Evolutionary conservation across 2,329 filamentous ascomycete species (phyloP).

Genomic region (Fusarium clavum): DNA sequence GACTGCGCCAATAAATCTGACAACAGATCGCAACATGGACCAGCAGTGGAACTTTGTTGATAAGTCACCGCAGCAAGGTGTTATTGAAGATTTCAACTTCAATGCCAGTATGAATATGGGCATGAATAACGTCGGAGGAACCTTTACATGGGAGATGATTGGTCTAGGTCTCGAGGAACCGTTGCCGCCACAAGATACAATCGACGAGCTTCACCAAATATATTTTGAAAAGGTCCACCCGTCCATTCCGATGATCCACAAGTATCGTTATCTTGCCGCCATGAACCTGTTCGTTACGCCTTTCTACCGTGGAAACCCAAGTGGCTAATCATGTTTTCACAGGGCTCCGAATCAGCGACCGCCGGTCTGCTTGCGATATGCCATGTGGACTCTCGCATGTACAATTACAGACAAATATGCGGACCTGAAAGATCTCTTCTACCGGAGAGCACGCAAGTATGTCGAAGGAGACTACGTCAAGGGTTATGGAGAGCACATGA

Average conservation of each 20-base stretch:
- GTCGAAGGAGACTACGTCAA: constrained; percentile 90
- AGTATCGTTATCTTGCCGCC: constrained; percentile 84
- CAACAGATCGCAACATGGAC: constrained; percentile 60
- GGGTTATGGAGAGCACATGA: constrained; percentile 89
- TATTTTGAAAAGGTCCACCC: constrained; percentile 94
- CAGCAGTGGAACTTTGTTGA: constrained; percentile 66
- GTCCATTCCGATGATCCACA: constrained; percentile 89
- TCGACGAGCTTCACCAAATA: constrained; percentile 89
- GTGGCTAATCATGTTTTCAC: constrained; percentile 25
- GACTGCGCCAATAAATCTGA: constrained; percentile 61
- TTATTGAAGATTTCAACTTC: constrained; percentile 70
- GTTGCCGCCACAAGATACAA: constrained; percentile 68
- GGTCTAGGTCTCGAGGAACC: constrained; percentile 70
- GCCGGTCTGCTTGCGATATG: constrained; percentile 89
- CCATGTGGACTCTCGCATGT: constrained; percentile 95
- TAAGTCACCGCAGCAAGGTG: constrained; percentile 63
- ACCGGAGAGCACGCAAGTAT: constrained; percentile 89
- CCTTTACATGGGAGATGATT: constrained; percentile 84
- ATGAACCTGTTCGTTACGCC: constrained; percentile 77
- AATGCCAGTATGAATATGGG: constrained; percentile 61
- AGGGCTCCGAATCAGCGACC: constrained; percentile 85
- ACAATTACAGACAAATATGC: constrained; percentile 85
- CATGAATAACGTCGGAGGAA: constrained; percentile 63
- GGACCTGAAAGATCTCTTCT: constrained; percentile 86
- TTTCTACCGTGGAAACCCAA: not conserved